Percentiles rank a stretch among this genome's conserved stretches.
These are phyloP conservation scores for Lipomyces chichibuensis DNA, from an alignment of 805 yeast species.

Conservation along the genomic window DNA sequence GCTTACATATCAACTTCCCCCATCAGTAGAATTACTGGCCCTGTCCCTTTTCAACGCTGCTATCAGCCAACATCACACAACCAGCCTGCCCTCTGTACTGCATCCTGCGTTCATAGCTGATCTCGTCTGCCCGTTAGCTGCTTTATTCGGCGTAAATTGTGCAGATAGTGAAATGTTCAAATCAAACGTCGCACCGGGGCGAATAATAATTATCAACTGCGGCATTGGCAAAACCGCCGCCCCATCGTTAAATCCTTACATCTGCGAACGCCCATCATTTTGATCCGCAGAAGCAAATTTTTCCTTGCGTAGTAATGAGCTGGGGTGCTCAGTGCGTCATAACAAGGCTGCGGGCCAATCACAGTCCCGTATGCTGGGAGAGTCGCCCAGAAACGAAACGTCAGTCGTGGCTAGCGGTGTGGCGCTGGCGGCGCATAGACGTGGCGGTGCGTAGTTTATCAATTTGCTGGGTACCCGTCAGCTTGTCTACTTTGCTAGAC, in stretches of 20 bases:
- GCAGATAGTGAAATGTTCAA: too few species aligned
- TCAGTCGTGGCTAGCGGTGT: constrained; percentile 4
- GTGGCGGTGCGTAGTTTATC: background rate
- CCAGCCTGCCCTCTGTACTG: too few species aligned
- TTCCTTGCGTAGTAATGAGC: background rate
- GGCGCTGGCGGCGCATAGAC: constrained; percentile 9
- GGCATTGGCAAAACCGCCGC: background rate
- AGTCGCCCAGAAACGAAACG: background rate
- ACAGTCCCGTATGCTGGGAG: background rate
- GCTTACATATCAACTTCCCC: too few species aligned
- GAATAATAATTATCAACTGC: background rate
- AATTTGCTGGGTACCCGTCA: background rate
- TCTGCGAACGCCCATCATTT: too few species aligned
- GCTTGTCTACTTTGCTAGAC: background rate
- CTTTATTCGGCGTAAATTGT: too few species aligned
- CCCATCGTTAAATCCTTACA: background rate
- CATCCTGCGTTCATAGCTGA: too few species aligned
- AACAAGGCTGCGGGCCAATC: background rate
- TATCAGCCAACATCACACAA: too few species aligned
- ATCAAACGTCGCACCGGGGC: background rate
- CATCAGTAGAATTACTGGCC: too few species aligned
- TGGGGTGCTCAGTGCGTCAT: too few species aligned
- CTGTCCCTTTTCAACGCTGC: too few species aligned
- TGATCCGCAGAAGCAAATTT: background rate
- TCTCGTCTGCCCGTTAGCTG: too few species aligned